Evolutionary conservation across 345 rosid species (phyloP).

Genomic region (Viola odorata): DNA sequence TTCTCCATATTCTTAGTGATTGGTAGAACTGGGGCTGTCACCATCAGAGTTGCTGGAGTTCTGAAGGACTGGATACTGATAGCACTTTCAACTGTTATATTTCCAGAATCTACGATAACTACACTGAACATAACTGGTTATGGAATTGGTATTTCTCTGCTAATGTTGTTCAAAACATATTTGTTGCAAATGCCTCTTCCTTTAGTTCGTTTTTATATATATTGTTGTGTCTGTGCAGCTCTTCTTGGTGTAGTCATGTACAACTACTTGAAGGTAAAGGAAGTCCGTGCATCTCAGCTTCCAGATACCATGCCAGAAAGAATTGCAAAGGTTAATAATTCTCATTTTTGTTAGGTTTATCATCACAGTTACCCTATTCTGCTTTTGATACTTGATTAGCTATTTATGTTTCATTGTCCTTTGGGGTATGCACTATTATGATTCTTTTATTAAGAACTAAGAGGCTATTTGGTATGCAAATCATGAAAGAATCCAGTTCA

Average conservation of each 20-base stretch:
- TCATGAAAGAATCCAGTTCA: too few relatives aligned
- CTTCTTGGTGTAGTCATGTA: conserved; percentile 94
- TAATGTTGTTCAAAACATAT: not conserved
- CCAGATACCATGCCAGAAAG: conserved; percentile 76
- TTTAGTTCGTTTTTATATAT: not conserved
- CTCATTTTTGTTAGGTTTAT: not conserved
- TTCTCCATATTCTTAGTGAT: conserved; percentile 87
- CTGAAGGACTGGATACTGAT: conserved; percentile 95
- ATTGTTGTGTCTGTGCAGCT: conserved; percentile 38
- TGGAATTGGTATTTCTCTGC: conserved; percentile 62
- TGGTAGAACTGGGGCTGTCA: conserved; percentile 95
- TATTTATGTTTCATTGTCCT: too few relatives aligned
- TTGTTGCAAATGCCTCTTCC: too few relatives aligned
- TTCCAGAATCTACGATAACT: conserved; percentile 88
- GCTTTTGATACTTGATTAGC: too few relatives aligned
- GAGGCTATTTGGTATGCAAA: too few relatives aligned
- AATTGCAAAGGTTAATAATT: conserved; percentile 57
- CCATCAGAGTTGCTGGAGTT: conserved; percentile 93
- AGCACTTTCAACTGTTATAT: conserved; percentile 87
- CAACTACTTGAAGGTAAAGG: conserved; percentile 79
- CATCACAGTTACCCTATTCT: too few relatives aligned
- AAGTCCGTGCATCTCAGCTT: conserved; percentile 63
- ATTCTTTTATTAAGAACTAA: too few relatives aligned
- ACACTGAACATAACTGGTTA: conserved; percentile 90
- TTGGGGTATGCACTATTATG: too few relatives aligned